Evolutionary conservation across 177 flowering plant species (phyloP).

Genomic region (Vitis hybrid): DNA sequence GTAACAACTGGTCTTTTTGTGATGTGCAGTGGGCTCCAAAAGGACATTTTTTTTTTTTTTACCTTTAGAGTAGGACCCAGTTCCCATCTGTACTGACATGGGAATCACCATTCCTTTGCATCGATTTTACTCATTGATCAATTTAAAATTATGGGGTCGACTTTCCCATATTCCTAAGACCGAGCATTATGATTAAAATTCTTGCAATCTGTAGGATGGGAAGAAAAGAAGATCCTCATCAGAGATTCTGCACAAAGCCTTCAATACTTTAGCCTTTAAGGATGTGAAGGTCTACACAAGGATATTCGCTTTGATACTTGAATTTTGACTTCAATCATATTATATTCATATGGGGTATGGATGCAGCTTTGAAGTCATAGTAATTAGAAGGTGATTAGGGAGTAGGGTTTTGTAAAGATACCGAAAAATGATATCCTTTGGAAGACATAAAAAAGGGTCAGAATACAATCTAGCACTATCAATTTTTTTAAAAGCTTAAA

Average conservation of each 20-base stretch:
- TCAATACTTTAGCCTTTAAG: constrained; percentile 1
- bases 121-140: not conserved
- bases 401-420: no score
- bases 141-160: not conserved
- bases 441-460: no score
- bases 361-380: no score
- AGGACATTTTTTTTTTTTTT: not conserved
- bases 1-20: not conserved
- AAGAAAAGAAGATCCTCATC: constrained; percentile 13
- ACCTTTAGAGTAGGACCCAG: not conserved
- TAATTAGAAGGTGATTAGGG: no score
- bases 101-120: not conserved
- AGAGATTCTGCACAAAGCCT: constrained; percentile 12
- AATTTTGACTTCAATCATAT: no score
- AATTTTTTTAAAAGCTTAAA: no score
- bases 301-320: no score
- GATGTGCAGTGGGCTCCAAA: not conserved
- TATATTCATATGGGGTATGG: no score
- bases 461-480: no score
- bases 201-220: not conserved
- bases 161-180: constrained; percentile 24
- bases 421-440: no score
- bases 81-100: not conserved
- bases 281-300: no score
- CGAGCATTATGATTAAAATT: constrained; percentile 17